phyloP scores from a whole-genome alignment of 768 basidiomycete species.

The Pleurotus tuber-regium region DNA sequence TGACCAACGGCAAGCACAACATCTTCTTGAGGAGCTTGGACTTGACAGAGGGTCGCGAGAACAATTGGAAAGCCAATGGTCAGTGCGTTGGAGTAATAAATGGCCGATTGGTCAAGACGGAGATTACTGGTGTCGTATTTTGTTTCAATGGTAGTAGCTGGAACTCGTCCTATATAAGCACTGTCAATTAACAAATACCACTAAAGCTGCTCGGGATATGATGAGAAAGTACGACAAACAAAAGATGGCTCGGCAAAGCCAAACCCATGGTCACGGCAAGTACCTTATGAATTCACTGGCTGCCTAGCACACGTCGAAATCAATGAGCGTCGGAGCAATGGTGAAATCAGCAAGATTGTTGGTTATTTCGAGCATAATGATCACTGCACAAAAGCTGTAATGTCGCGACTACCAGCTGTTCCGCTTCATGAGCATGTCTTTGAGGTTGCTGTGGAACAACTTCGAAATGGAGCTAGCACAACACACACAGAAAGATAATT shows the following conservation, averaged over 20 bases:
- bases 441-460: conserved; percentile 18
- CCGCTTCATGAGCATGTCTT: conserved; percentile 32
- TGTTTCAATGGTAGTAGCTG: neutral
- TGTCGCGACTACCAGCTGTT: conserved; percentile 21
- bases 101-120: neutral
- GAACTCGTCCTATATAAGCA: no score
- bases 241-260: neutral
- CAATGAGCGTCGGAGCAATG: conserved; percentile 15
- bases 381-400: conserved; percentile 17
- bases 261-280: neutral
- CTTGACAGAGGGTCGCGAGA: neutral
- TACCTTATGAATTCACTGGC: conserved; percentile 21
- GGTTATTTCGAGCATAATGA: conserved; percentile 27
- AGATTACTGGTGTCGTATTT: neutral
- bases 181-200: neutral
- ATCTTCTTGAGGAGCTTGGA: no score
- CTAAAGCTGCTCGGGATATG: neutral
- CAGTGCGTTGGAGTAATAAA: neutral
- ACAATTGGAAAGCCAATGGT: neutral
- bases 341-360: conserved; percentile 18
- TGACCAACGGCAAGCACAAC: no score
- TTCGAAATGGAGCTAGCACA: conserved; percentile 15
- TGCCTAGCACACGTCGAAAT: conserved; percentile 35
- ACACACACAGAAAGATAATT: no score
- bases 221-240: neutral